Conservation (phyloP, 441 rosid species). For the Aleurites moluccanus region DNA sequence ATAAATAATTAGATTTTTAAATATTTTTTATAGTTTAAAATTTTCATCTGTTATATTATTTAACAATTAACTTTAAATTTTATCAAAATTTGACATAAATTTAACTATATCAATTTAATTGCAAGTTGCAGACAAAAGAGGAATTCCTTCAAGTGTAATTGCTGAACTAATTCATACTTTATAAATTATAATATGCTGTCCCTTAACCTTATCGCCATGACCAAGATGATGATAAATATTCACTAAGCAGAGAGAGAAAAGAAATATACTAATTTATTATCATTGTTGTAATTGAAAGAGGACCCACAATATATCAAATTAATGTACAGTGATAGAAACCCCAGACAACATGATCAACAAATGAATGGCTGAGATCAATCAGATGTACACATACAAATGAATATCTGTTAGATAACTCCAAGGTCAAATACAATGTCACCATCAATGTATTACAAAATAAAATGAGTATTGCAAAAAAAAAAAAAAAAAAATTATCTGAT, state of each 20-base stretch:
- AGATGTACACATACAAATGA: not conserved
- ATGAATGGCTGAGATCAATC: slow-evolving; percentile 13
- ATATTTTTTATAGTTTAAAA: no score
- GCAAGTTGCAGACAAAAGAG: not conserved
- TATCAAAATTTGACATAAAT: no score
- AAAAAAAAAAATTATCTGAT: slow-evolving; percentile 2
- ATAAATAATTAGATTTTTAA: no score
- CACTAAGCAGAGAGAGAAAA: not conserved
- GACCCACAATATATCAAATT: slow-evolving; percentile 13
- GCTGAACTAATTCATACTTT: not conserved
- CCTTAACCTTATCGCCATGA: not conserved
- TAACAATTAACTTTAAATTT: no score
- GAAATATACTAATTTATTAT: not conserved
- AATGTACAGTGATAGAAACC: not conserved
- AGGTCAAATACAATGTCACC: slow-evolving; percentile 45
- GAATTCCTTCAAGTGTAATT: not conserved
- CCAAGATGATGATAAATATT: slow-evolving; percentile 23
- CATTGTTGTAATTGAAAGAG: not conserved
- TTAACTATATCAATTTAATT: not conserved
- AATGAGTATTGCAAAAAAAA: slow-evolving; percentile 6
- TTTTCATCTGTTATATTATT: no score
- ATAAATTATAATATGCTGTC: no score
- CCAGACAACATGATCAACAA: not conserved
- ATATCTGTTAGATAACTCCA: slow-evolving; percentile 36
- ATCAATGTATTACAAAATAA: slow-evolving; percentile 26